Conservation (phyloP, 768 basidiomycete species). For the Boletales sp. region DNA sequence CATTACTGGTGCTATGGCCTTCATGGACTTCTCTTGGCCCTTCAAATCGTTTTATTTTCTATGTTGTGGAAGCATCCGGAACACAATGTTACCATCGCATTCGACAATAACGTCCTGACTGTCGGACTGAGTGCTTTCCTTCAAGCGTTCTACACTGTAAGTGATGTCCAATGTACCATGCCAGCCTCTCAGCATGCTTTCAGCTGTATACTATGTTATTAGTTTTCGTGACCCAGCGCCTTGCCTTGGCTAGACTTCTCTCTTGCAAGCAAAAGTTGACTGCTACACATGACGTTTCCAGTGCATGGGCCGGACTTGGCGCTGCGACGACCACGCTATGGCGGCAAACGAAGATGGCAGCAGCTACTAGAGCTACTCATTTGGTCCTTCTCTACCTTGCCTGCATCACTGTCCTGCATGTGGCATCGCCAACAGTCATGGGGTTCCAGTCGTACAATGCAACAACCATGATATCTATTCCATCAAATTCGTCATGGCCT, state of each 20-base stretch:
- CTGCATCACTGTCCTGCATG: neutral
- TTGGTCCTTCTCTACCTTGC: neutral
- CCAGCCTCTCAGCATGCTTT: no score
- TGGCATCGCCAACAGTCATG: neutral
- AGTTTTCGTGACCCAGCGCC: no score
- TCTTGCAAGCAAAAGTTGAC: neutral
- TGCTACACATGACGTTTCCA: neutral
- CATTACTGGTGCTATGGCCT: no score
- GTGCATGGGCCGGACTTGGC: neutral
- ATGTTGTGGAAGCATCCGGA: no score
- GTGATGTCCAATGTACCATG: no score
- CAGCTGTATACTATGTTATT: no score
- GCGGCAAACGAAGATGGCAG: neutral
- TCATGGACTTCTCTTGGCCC: no score
- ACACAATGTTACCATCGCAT: no score
- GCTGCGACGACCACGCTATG: neutral
- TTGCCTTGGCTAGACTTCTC: neutral
- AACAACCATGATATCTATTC: neutral
- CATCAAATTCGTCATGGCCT: neutral
- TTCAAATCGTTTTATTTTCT: no score
- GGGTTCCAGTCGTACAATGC: neutral
- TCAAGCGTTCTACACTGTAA: no score
- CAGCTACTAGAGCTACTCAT: neutral
- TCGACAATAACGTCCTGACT: no score
- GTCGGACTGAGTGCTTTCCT: no score